phyloP scores from a whole-genome alignment of 495 filamentous ascomycete genomes.

The Letharia columbiana region DNA sequence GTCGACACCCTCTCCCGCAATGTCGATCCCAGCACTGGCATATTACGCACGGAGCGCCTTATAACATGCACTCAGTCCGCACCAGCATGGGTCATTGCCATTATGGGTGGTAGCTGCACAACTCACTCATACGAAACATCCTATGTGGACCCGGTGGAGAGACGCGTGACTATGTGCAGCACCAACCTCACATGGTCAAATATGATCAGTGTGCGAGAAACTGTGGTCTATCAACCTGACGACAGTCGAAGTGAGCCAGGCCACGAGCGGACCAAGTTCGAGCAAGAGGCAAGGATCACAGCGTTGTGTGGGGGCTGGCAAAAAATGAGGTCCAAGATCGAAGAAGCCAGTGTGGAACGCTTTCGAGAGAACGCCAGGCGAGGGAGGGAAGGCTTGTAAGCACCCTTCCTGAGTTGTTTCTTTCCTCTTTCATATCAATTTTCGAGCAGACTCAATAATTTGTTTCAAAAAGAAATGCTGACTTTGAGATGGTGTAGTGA shows the following conservation, averaged over 20 bases:
- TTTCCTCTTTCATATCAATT: too few species aligned
- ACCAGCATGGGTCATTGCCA: conserved; percentile 72
- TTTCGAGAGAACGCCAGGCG: conserved; percentile 85
- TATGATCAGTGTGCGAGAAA: conserved; percentile 80
- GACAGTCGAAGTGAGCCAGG: conserved; percentile 35
- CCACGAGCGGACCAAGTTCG: conserved; percentile 63
- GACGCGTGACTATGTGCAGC: conserved; percentile 89
- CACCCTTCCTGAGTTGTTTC: too few species aligned
- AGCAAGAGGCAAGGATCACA: conserved; percentile 83
- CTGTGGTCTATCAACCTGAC: conserved; percentile 68
- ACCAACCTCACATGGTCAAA: conserved; percentile 86
- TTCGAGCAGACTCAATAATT: too few species aligned
- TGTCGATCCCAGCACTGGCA: conserved; percentile 75
- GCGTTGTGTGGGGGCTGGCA: conserved; percentile 94
- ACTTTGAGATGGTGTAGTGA: conserved; percentile 35
- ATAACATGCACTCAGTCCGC: conserved; percentile 89
- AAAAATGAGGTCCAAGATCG: conserved; percentile 85
- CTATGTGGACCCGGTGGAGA: conserved; percentile 73
- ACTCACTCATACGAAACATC: conserved; percentile 90
- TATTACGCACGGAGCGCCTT: conserved; percentile 90
- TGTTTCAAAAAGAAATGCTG: too few species aligned
- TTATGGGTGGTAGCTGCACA: conserved; percentile 63
- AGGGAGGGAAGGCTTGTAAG: conserved; percentile 60
- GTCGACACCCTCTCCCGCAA: conserved; percentile 81
- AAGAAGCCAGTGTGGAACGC: conserved; percentile 78